Base-by-base conservation (phyloP, 768 basidiomycete genomes). In the Podaxis sp. region DNA sequence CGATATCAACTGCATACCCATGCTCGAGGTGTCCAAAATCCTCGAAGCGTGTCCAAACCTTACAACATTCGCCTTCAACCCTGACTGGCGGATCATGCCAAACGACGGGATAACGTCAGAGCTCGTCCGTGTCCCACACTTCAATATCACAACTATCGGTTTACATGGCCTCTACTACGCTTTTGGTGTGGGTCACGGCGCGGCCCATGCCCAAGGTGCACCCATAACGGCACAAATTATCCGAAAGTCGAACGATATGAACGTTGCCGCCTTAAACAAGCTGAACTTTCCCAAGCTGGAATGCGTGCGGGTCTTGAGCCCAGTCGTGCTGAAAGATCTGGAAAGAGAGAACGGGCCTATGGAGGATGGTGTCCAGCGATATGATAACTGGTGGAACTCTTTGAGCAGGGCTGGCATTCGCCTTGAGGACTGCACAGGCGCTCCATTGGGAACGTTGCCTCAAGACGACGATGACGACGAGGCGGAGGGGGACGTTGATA, bases 401-500 rank as follows among this genome's bases (percentile, higher is more conserved):
- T 88, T 84, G 65, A 65, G 74, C 0, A 64, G 67, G 19, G 77
- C 82, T 70, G 80, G 83, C 0, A 74, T 92, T 4, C 73, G 87
- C 48, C 70, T 93, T 55, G 90, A 93, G 73, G 91, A 93, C 71
- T 92, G 90, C 68, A 92, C 91, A 0, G 90, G 89, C 0, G 83
- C 77, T 12, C 66, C 78, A 57, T 73, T 93, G 40, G 91, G 91
- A 0, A 78, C 75, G 1, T 68, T 84, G 28, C 83, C 82, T 7
- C 68, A 72, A 42, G 74, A 75, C 48, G 77, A 75, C 11, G 71
- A 66, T 1, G 71, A 68, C 0, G 70, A 68, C 2, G 71, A 73
- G 0, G 71, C 75, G 12, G 71, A 73, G 0, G 75, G 71, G 0
- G 74, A 73, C 0, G 74, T 71, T 0, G 76, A 74, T 15, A 70